Evolutionary conservation across 768 basidiomycete species (phyloP), one percentile per base, ranked within the genome.

Genomic region (Trametes elegans): DNA sequence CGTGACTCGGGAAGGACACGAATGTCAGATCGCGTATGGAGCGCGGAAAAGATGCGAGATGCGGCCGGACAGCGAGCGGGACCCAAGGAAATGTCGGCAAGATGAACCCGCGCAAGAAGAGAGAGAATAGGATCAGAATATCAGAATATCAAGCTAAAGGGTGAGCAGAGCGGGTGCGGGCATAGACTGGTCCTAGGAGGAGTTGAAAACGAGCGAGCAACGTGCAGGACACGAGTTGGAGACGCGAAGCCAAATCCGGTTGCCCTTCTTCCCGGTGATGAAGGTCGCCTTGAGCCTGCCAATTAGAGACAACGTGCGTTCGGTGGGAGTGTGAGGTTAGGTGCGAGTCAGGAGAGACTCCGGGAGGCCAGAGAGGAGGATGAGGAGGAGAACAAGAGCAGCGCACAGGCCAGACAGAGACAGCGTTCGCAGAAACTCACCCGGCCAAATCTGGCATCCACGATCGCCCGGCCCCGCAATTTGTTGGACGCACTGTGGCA

Each of bases 151-250:
- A 32, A 49, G 40, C 38, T 45, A 39, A 50, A 56, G 16, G 55
- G 47, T 34, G 39, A 38, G 38, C 55, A 35, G 55, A 23, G 18
- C 49, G 24, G 9, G 48, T 21, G 54, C 23, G 16, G 42, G 31
- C 26, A 24, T 21, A 28, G 42, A 13, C 42, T 47, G 54, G 61
- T n/a, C n/a, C n/a, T n/a, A 64, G 56, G 50, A 44, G 49, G 60
- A 69, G 73, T n/a, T n/a, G 68, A 57, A 66, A 71, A 69, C 62
- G 78, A 71, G 73, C 68, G 71, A 75, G 74, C 78, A 88, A 87
- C 87, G 87, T 88, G 87, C 77, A 75, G 65, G 76, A 84, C 86
- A 87, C 86, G 87, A 84, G 84, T 81, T 75, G 68, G 70, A 47
- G 55, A 61, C 39, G 67, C 54, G 61, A 66, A 67, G 66, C 60